Evolutionary conservation across 768 basidiomycete genomes (phyloP), one percentile per base, ranked within the genome.

Genomic region (Pulveroboletus sp.): DNA sequence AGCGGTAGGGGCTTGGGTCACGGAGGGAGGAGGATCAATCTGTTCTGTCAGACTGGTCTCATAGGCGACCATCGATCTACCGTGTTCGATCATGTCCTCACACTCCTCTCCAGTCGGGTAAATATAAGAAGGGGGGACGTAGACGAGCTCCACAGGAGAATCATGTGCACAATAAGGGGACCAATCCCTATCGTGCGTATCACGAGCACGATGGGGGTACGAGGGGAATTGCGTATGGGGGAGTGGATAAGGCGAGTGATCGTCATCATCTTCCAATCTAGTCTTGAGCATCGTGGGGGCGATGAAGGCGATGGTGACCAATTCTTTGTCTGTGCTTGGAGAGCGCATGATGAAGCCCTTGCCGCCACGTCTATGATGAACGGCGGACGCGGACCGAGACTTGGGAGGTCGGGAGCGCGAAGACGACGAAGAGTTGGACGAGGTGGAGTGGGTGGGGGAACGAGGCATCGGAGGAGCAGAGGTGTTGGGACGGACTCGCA

Each of bases 201-300:
- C 50, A 22, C 52, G 32, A 9, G 32, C 4, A 27, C 43, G 46
- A 46, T 40, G 38, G 8, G 54, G 12, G 30, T 53, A 51, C 19
- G 53, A 27, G 20, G 51, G 53, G 19, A 56, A 6, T 6, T 55
- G 56, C 4, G 57, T 6, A 19, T 58, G 57, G 16, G 55, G 27
- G 22, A 54, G 35, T 2, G 59, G 30, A 24, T 48, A 53, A n/a
- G 56, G 34, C 6, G 51, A 47, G 19, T 41, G 43, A 6, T 64
- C 69, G 19, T 71, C 69, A 40, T 78, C 77, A 44, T 80, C 77
- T 6, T 75, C 77, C 1, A 77, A 73, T 10, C 74, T 79, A 16
- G 89, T 89, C 73, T 98, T 99, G 56, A 98, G 76, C 39, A 89
- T 78, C 5, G 96, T 94, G 5, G 86, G 86, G 0, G 85, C 82